A percentile compares a stretch with the other conserved stretches of the same genome.
phyloP scores from a whole-genome alignment of 257 asterid species.

The Solanum rostratum region DNA sequence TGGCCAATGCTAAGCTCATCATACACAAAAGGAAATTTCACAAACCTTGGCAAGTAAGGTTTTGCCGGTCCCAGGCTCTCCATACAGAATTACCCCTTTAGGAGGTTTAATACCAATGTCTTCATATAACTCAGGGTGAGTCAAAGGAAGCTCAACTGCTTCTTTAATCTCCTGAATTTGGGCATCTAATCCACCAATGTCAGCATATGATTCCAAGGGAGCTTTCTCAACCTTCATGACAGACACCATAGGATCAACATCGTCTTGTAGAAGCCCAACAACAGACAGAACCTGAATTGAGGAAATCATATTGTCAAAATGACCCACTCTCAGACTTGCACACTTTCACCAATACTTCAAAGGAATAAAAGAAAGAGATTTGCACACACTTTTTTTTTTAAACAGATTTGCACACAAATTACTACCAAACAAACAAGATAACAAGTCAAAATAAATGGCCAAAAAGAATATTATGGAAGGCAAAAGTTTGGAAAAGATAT shows the following conservation, averaged over 20 bases:
- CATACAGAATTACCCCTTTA: conserved; percentile 88
- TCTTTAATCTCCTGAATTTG: conserved; percentile 51
- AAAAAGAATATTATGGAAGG: neutral
- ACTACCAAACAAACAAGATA: neutral
- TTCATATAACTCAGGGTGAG: conserved; percentile 54
- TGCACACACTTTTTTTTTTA: neutral
- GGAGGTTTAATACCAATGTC: conserved; percentile 84
- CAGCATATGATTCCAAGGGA: conserved; percentile 91
- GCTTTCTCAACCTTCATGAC: conserved; percentile 99
- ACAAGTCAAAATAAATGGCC: neutral
- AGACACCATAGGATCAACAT: conserved; percentile 93
- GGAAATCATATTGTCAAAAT: neutral
- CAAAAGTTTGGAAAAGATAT: neutral
- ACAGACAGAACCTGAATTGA: conserved; percentile 79
- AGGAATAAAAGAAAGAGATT: neutral
- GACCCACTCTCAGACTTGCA: neutral
- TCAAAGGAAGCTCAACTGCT: conserved; percentile 49
- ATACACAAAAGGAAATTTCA: neutral
- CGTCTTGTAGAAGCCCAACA: conserved; percentile 94
- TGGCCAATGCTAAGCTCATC: neutral
- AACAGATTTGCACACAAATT: neutral
- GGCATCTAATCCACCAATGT: conserved; percentile 47
- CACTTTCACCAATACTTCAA: neutral
- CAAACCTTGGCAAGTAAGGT: conserved; percentile 93
- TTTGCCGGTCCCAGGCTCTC: conserved; percentile 98